These are phyloP conservation scores for Coemansia sp. DNA, from an alignment of 192 early-diverging fungal species.

Conservation along the genomic window DNA sequence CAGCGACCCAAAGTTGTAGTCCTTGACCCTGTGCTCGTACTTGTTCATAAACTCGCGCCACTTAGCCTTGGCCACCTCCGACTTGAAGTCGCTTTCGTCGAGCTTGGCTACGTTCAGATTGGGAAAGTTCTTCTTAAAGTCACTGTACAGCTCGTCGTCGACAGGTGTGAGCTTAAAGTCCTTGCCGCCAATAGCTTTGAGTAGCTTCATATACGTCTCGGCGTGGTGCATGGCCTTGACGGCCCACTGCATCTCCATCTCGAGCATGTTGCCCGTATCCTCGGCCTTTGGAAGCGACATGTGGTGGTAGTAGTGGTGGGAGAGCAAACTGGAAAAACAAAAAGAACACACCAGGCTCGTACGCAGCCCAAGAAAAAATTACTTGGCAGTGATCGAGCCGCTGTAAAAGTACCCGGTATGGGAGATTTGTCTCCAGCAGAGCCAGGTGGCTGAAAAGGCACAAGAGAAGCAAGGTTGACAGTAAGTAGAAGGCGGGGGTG, in stretches of 20 bases:
- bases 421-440: neutral
- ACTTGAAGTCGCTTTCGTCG: conserved; percentile 82
- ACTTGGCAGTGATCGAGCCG: neutral
- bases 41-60: conserved; percentile 87
- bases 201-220: conserved; percentile 87
- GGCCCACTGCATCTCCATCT: conserved; percentile 94
- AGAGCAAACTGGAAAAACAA: no score
- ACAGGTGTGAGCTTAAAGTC: conserved; percentile 80
- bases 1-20: conserved; percentile 93
- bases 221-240: conserved; percentile 95
- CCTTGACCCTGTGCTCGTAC: conserved; percentile 82
- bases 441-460: neutral
- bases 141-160: conserved; percentile 79
- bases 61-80: conserved; percentile 71
- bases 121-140: conserved; percentile 74
- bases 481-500: no score
- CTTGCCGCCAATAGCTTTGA: conserved; percentile 63
- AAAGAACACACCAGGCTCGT: no score
- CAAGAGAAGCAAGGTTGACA: neutral
- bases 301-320: no score
- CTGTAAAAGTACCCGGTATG: neutral
- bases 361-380: neutral
- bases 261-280: conserved; percentile 69
- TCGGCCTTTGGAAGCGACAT: conserved; percentile 73
- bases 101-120: conserved; percentile 68